Evolutionary conservation across 306 rosid species (phyloP), one percentile per base, ranked within the genome.

Genomic region (Sechiopsis laciniata): DNA sequence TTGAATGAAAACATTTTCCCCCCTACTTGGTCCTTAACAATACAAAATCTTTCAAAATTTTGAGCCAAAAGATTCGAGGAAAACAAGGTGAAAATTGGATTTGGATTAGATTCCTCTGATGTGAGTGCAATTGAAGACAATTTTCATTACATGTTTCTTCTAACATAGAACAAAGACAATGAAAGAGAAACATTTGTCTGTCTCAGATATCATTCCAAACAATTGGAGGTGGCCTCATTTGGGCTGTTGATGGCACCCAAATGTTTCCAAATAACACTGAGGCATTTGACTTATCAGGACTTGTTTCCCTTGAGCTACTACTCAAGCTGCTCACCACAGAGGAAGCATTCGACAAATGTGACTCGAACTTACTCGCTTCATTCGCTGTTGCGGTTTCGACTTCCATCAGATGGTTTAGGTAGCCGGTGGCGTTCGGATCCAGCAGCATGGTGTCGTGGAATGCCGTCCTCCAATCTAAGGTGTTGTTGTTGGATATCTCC

Each of bases 231-330:
- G 95, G 92, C 91, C 96, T 92, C 77, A 89, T 61, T 80, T 86
- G 90, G 19, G 87, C 60, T 66, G 95, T 42, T 8, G 48, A 64
- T 13, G 94, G 88, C 59, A 89, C 83, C 98, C 97, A 93, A 61
- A 90, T 79, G 65, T 83, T 87, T 70, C 81, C 87, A 13, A 86
- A 87, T 8, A 81, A 79, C 75, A 78, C 55, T 5, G 84, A 57
- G 46, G 19, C 51, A 52, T 82, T 86, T 0, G 82, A 64, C 76
- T 89, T 95, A 46, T 91, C 99, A 0, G 99, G 97, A 78, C 95
- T 95, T 15, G 74, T 84, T 69, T 95, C 96, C 59, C 99, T 91
- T 24, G 99, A 89, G 78, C 91, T 82, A 79, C 96, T 75, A 79
- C 96, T 77, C 57, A 87, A 72, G 66, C 97, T 94, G 7, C 97